A percentile compares a stretch with the other conserved stretches of the same genome.
Evolutionary conservation across 2,329 filamentous ascomycete species (phyloP).

Genomic region (Beauveria medogensis): DNA sequence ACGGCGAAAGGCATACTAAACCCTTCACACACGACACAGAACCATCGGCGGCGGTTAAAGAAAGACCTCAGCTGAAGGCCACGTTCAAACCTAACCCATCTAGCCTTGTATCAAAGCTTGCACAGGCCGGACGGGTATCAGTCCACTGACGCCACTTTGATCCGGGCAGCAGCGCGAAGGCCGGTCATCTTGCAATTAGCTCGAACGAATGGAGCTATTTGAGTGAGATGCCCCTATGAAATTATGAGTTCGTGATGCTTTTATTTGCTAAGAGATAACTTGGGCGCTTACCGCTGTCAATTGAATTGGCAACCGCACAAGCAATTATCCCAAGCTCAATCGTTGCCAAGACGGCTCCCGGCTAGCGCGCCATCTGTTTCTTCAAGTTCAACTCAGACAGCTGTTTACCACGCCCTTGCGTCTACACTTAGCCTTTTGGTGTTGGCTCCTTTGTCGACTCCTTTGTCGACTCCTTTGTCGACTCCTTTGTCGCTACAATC

Average conservation of each 20-base stretch:
- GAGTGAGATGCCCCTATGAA: too few species aligned
- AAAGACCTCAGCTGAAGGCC: neutral
- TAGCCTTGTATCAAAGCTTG: neutral
- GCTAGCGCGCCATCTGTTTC: neutral
- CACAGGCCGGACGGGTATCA: neutral
- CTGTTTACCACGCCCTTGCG: too few species aligned
- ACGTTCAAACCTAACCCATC: neutral
- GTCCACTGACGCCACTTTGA: neutral
- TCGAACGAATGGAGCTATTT: too few species aligned
- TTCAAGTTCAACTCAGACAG: neutral
- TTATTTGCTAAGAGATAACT: neutral
- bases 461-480: neutral
- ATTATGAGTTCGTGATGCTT: too few species aligned
- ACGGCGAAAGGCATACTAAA: neutral
- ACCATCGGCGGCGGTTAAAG: neutral
- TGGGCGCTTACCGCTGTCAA: neutral
- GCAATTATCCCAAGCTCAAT: neutral
- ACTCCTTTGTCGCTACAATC: slow-evolving; percentile 8
- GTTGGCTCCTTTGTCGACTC: neutral
- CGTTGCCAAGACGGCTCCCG: neutral
- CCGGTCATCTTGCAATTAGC: too few species aligned
- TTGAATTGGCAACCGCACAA: neutral
- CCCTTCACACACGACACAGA: neutral
- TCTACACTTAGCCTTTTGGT: too few species aligned
- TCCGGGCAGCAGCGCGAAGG: too few species aligned